Evolutionary conservation across 257 asterid genomes (phyloP).

Genomic region (Solanum bukasovii): DNA sequence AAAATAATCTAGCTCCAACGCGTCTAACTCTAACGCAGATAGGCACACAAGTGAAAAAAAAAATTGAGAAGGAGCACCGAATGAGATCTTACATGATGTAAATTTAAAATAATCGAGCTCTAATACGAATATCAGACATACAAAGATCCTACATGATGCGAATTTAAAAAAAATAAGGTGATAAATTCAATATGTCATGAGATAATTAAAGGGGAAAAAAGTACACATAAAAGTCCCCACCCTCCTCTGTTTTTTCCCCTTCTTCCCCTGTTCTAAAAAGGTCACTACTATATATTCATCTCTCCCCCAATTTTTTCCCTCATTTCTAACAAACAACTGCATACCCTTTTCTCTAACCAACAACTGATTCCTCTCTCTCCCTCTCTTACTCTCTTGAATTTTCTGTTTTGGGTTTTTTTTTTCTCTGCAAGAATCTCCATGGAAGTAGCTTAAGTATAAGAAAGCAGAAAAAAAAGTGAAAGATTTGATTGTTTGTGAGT

Average conservation of each 20-base stretch:
- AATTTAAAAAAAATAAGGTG: neutral
- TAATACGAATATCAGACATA: no score
- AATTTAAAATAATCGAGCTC: no score
- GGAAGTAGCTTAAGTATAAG: neutral
- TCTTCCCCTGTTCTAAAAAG: slow-evolving; percentile 5
- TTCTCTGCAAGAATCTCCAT: neutral
- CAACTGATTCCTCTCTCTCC: neutral
- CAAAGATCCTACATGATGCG: no score
- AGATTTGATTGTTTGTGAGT: neutral
- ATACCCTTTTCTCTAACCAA: neutral
- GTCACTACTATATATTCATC: slow-evolving; percentile 4
- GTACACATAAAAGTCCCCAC: neutral
- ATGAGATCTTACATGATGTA: accelerated
- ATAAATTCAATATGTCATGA: neutral
- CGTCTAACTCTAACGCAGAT: no score
- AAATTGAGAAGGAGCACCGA: no score
- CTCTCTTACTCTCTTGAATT: neutral
- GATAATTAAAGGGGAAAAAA: neutral
- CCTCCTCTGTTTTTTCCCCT: neutral
- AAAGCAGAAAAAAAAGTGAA: neutral
- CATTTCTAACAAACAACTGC: slow-evolving; percentile 16
- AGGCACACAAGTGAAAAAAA: neutral
- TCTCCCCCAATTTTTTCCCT: neutral
- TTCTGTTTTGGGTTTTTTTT: neutral
- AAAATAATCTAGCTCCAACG: no score